phyloP scores from a whole-genome alignment of 495 filamentous ascomycete species.

The Talaromyces adpressus region DNA sequence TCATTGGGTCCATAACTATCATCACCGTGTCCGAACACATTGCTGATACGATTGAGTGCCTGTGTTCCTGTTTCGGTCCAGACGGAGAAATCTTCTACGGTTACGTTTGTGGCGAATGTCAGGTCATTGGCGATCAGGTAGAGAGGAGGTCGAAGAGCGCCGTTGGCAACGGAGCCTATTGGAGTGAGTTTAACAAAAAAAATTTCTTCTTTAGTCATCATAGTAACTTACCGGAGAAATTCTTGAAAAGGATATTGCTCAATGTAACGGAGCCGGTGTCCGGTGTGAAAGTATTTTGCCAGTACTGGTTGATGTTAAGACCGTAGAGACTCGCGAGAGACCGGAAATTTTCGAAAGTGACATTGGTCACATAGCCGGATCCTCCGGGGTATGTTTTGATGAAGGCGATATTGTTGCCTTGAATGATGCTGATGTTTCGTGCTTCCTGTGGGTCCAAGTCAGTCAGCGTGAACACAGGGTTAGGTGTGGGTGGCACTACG shows the following conservation, averaged over 20 bases:
- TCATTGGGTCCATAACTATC: slow-evolving; percentile 18
- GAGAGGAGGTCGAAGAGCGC: slow-evolving; percentile 36
- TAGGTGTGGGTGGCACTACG: slow-evolving; percentile 2
- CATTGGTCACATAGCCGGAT: slow-evolving; percentile 42
- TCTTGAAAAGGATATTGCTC: slow-evolving; percentile 34
- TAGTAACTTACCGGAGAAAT: slow-evolving; percentile 24
- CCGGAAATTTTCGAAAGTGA: slow-evolving; percentile 45
- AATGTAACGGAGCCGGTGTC: slow-evolving; percentile 37
- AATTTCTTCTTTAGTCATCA: too few species aligned
- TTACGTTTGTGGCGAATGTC: slow-evolving; percentile 29
- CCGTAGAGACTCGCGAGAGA: slow-evolving; percentile 35
- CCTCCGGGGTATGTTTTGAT: slow-evolving; percentile 51
- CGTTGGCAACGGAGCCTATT: slow-evolving; percentile 41
- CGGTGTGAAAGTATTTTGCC: slow-evolving; percentile 27
- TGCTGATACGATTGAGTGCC: slow-evolving; percentile 36
- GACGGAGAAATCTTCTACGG: slow-evolving; percentile 37
- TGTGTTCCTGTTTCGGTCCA: slow-evolving; percentile 42
- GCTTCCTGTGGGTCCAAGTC: slow-evolving; percentile 22
- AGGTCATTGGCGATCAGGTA: slow-evolving; percentile 34
- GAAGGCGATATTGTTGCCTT: slow-evolving; percentile 49
- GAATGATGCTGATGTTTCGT: slow-evolving; percentile 34
- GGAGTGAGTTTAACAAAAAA: too few species aligned
- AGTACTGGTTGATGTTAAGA: slow-evolving; percentile 47
- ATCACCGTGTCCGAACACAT: slow-evolving; percentile 38
- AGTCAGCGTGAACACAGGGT: background rate